Conservation (phyloP, 1,284 basidiomycete genomes). For the Spongiforma sp. region DNA sequence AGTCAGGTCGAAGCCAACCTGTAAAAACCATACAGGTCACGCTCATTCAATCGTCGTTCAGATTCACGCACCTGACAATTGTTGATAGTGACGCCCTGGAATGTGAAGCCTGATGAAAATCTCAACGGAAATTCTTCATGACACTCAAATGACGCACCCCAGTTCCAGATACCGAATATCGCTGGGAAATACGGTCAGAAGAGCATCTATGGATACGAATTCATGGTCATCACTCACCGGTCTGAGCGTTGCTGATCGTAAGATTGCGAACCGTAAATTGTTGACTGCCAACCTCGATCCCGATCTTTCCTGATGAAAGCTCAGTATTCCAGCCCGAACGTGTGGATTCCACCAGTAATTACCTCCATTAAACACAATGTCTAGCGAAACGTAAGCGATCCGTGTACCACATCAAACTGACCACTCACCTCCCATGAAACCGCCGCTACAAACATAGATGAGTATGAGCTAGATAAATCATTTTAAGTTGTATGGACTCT, state of each 20-base stretch:
- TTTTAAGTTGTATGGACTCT: no score
- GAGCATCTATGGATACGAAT: not conserved
- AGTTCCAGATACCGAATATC: constrained; percentile 47
- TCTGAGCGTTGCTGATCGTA: constrained; percentile 49
- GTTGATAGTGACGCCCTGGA: constrained; percentile 53
- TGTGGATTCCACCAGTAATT: constrained; percentile 2
- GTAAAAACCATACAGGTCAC: constrained; percentile 1
- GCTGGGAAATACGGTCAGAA: constrained; percentile 5
- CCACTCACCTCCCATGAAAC: constrained; percentile 58
- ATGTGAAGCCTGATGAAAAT: constrained; percentile 46
- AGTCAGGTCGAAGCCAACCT: constrained; percentile 51
- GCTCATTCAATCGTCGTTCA: not conserved
- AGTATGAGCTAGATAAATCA: constrained; percentile 10
- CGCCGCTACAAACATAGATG: constrained; percentile 44
- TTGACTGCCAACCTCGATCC: constrained; percentile 39
- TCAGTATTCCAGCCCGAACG: not conserved
- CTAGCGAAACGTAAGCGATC: constrained; percentile 28
- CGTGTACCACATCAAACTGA: constrained; percentile 2
- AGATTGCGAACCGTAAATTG: constrained; percentile 40
- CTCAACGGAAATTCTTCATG: not conserved
- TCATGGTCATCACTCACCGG: constrained; percentile 15
- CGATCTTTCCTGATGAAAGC: constrained; percentile 38
- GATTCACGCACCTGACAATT: constrained; percentile 44
- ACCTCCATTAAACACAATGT: constrained; percentile 59
- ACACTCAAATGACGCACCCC: constrained; percentile 39